Conservation (phyloP, 2,329 filamentous ascomycete species). For the Colletotrichum sidae region DNA sequence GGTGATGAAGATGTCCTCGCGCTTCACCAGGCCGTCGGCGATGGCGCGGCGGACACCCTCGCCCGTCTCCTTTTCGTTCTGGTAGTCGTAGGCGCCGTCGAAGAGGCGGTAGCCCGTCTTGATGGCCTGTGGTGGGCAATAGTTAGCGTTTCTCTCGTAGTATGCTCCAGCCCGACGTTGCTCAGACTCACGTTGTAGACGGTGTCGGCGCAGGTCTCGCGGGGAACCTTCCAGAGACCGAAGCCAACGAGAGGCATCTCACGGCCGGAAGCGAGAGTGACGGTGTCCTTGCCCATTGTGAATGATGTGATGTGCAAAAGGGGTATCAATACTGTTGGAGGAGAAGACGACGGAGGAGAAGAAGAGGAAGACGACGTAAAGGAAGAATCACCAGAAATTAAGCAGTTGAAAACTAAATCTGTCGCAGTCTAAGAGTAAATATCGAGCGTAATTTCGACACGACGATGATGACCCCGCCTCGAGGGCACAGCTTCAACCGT, state of each 20-base stretch:
- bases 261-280: conserved; percentile 58
- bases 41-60: conserved; percentile 69
- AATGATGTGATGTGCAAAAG: background rate
- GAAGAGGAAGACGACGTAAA: background rate
- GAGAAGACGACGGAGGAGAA: background rate
- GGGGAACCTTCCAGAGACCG: conserved; percentile 77
- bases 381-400: background rate
- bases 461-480: conserved; percentile 11
- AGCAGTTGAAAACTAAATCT: no score
- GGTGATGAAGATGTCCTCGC: conserved; percentile 84
- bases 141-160: fast-evolving
- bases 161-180: fast-evolving
- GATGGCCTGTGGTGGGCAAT: conserved; percentile 50
- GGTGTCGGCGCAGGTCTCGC: conserved; percentile 56
- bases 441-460: background rate
- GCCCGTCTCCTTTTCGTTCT: conserved; percentile 75
- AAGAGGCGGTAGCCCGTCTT: conserved; percentile 65
- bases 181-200: conserved; percentile 66
- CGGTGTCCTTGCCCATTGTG: conserved; percentile 46
- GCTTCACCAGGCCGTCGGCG: conserved; percentile 70
- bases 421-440: background rate
- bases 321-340: background rate
- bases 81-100: conserved; percentile 67
- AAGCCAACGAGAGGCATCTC: conserved; percentile 72
- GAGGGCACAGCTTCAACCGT: background rate